phyloP scores from a whole-genome alignment of 1,284 basidiomycete species.

The Cryptococcus sp. region DNA sequence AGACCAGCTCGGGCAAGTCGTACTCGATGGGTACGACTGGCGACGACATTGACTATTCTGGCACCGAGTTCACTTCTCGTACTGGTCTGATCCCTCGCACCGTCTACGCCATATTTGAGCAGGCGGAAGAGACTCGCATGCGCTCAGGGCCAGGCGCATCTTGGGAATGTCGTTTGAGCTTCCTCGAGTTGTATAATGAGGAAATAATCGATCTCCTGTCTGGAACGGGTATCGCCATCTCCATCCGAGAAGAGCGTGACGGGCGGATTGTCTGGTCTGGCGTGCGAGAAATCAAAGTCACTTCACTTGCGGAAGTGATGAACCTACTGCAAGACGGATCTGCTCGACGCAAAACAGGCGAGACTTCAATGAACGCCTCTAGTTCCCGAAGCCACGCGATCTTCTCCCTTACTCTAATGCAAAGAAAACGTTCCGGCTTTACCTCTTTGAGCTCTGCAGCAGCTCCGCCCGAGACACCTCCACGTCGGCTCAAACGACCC shows the following conservation, averaged over 20 bases:
- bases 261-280: constrained; percentile 98
- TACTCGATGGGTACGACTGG: constrained; percentile 89
- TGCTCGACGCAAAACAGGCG: constrained; percentile 86
- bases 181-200: constrained; percentile 98
- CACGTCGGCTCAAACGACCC: constrained; percentile 29
- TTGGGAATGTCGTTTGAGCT: constrained; percentile 60
- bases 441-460: constrained; percentile 4
- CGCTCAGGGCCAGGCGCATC: constrained; percentile 71
- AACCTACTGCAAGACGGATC: constrained; percentile 83
- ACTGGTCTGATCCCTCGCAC: constrained; percentile 91
- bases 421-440: constrained; percentile 53
- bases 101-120: constrained; percentile 84
- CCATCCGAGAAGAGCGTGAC: constrained; percentile 94
- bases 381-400: constrained; percentile 98
- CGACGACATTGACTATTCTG: constrained; percentile 77
- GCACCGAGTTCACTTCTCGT: constrained; percentile 56
- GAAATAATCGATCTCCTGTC: constrained; percentile 87
- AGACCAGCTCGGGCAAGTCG: constrained; percentile 95
- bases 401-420: constrained; percentile 91
- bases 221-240: constrained; percentile 73
- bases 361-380: constrained; percentile 98
- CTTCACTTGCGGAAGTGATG: constrained; percentile 86
- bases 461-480: constrained; percentile 26
- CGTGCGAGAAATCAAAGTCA: constrained; percentile 84
- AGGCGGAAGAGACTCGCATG: constrained; percentile 71